Conservation (phyloP, 495 filamentous ascomycete genomes). For the Talaromyces wortmannii region DNA sequence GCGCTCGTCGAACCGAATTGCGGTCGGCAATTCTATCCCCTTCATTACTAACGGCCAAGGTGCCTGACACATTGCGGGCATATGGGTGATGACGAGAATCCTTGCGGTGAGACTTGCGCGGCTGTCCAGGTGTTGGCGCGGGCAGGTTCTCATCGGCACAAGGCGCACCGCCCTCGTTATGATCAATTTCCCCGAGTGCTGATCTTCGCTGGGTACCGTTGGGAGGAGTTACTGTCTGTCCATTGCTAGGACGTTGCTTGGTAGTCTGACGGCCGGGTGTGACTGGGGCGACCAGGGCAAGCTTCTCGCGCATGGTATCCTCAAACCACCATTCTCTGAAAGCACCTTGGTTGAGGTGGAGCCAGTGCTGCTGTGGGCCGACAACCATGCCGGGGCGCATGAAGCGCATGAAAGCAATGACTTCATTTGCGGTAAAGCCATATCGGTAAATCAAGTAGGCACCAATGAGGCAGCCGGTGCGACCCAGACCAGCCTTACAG, state of each 20-base stretch:
- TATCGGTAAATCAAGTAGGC: constrained; percentile 96
- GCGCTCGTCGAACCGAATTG: constrained; percentile 17
- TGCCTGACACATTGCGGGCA: constrained; percentile 36
- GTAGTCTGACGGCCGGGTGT: constrained; percentile 67
- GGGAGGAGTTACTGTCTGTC: constrained; percentile 73
- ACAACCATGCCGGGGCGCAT: constrained; percentile 99
- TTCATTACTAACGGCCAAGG: constrained; percentile 26
- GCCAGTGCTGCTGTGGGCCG: constrained; percentile 98
- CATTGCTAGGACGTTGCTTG: constrained; percentile 46
- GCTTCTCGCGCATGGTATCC: constrained; percentile 68
- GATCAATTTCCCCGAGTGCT: constrained; percentile 83
- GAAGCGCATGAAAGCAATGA: constrained; percentile 98
- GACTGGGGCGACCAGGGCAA: constrained; percentile 57
- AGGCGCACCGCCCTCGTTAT: constrained; percentile 57
- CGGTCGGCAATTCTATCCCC: constrained; percentile 31
- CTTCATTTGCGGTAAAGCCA: constrained; percentile 97
- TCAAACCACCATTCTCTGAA: constrained; percentile 99
- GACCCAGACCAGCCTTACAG: constrained; percentile 96
- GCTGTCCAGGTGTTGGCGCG: constrained; percentile 92
- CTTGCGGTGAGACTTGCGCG: constrained; percentile 72
- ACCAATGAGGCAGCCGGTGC: constrained; percentile 92
- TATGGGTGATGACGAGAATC: constrained; percentile 52
- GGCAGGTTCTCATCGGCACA: constrained; percentile 73
- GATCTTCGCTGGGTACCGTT: constrained; percentile 69
- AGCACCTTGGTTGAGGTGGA: constrained; percentile 90